Evolutionary conservation across 2,329 filamentous ascomycete genomes (phyloP), one percentile per base, ranked within the genome.

Genomic region (Fusarium continuum): DNA sequence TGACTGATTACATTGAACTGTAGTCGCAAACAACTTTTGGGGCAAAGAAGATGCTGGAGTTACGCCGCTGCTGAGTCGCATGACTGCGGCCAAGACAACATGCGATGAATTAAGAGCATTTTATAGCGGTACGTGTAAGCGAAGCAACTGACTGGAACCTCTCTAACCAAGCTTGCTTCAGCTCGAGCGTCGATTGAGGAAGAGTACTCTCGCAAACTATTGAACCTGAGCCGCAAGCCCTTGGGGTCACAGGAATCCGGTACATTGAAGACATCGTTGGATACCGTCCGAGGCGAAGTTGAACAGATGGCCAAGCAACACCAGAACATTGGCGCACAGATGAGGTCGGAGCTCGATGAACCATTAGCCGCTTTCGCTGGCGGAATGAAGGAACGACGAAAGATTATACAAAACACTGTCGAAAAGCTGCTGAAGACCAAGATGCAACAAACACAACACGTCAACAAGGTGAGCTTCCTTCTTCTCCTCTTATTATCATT

Each of bases 11-110:
- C 17, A 41, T 41, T 26, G 22, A 35, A 28, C 29, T 34, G 4
- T 45, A 93, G 93, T 99, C 81, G 94, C 95, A 72, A 99, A 99
- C 81, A 99, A 99, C 77, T 99, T 99, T 78, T 99, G 95, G 95
- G 95, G 95, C 65, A 98, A 96, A 83, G 94, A 98, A 76, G 95
- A 99, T 83, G 95, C 94, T 46, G 96, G 95, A 75, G 93, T 99
- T 73, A 84, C 85, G 39, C 96, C 95, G 55, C 86, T 99, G 73
- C 85, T 99, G 25, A 92, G 94, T 76, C 94, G 95, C 73, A 96
- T 99, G 92, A 90, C 92, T 74, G 90, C 89, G 77, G 92, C 95
- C 43, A 99, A 99, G 82, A 88, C 91, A 72, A 97, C 95, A 22
- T 93, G 90, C 75, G 96, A 99, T 78, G 95, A 99, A 79, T 78